phyloP scores from a whole-genome alignment of 768 basidiomycete species.

The Boletus subcaerulescens region DNA sequence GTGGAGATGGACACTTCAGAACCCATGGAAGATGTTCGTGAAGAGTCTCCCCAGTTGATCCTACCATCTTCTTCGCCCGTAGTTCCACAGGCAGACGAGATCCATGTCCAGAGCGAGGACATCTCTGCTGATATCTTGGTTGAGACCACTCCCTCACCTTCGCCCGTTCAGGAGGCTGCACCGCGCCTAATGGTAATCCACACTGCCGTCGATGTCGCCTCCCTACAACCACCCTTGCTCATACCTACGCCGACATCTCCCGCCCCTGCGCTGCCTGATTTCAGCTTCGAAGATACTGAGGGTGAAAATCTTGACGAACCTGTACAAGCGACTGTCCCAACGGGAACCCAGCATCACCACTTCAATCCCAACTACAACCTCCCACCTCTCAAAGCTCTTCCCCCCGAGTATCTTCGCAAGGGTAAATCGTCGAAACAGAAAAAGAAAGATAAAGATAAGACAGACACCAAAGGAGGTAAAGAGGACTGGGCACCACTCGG shows the following conservation, averaged over 20 bases:
- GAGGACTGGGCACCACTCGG: slow-evolving; percentile 69
- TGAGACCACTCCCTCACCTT: neutral
- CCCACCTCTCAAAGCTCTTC: slow-evolving; percentile 53
- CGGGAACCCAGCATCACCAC: slow-evolving; percentile 32
- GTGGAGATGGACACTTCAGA: slow-evolving; percentile 13
- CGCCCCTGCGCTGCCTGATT: slow-evolving; percentile 28
- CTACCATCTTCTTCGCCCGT: slow-evolving; percentile 23
- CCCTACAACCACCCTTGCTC: slow-evolving; percentile 27
- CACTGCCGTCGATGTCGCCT: slow-evolving; percentile 28
- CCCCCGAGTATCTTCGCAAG: slow-evolving; percentile 52
- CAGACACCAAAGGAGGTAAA: slow-evolving; percentile 48
- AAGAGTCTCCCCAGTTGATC: slow-evolving; percentile 24
- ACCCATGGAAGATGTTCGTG: slow-evolving; percentile 20
- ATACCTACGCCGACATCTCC: slow-evolving; percentile 39
- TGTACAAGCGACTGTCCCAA: slow-evolving; percentile 8
- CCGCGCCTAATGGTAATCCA: slow-evolving; percentile 22
- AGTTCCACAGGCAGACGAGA: neutral
- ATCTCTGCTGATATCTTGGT: neutral
- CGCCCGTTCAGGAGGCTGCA: neutral
- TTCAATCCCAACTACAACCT: slow-evolving; percentile 50
- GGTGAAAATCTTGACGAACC: slow-evolving; percentile 21
- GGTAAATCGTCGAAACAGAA: slow-evolving; percentile 46
- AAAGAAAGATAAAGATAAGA: slow-evolving; percentile 52
- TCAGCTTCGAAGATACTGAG: slow-evolving; percentile 34
- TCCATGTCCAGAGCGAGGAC: neutral